Conservation (phyloP, 306 rosid species). For the Fragaria vesca region DNA sequence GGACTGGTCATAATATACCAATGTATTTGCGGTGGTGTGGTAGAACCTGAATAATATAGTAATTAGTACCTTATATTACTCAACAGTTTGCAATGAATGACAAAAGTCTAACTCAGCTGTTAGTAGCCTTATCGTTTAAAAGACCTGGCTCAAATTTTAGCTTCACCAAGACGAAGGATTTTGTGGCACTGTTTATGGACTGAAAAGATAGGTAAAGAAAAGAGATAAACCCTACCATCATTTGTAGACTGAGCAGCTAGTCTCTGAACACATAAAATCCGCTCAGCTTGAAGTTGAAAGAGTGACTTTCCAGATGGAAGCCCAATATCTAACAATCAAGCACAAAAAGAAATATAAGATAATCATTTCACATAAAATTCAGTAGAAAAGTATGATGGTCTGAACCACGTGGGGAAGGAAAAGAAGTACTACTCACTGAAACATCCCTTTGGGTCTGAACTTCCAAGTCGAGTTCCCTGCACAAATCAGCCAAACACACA, state of each 20-base stretch:
- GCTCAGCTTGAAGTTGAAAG: slow-evolving; percentile 97
- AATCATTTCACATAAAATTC: background rate
- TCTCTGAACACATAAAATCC: slow-evolving; percentile 84
- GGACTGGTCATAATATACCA: slow-evolving; percentile 99
- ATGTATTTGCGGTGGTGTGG: slow-evolving; percentile 65
- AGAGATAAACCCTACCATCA: slow-evolving; percentile 46
- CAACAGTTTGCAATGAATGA: background rate
- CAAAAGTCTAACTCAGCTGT: background rate
- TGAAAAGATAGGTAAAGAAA: slow-evolving; percentile 1
- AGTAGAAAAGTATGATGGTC: slow-evolving; percentile 3
- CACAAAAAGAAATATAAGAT: slow-evolving; percentile 17
- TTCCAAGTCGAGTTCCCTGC: slow-evolving; percentile 99
- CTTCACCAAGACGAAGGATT: background rate
- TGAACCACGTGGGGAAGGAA: slow-evolving; percentile 6
- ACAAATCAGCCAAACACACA: slow-evolving; percentile 23
- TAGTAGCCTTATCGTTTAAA: background rate
- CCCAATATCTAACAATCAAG: slow-evolving; percentile 65
- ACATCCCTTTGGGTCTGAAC: slow-evolving; percentile 99
- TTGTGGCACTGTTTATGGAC: background rate
- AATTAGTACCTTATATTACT: background rate
- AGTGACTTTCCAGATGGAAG: slow-evolving; percentile 99
- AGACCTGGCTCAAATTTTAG: background rate
- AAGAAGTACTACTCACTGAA: slow-evolving; percentile 65
- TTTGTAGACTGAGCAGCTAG: slow-evolving; percentile 78
- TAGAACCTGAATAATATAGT: slow-evolving; percentile 48